Conservation (phyloP, 1,284 basidiomycete species). For the Rhizopogon parksii region DNA sequence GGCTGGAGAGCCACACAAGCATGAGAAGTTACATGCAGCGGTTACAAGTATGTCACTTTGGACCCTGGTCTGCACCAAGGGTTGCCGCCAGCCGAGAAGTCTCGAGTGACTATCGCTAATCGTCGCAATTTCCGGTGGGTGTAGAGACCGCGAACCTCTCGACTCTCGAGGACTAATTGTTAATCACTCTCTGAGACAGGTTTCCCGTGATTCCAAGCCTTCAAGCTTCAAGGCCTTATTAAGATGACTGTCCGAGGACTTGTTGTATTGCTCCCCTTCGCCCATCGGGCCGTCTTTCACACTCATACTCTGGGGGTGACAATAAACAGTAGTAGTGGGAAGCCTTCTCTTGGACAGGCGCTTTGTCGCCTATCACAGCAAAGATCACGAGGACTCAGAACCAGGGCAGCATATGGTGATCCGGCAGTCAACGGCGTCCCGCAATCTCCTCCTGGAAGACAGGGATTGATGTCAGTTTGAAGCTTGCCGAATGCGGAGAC, state of each 20-base stretch:
- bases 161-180: neutral
- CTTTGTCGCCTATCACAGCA: neutral
- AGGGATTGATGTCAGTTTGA: neutral
- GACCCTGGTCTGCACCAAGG: neutral
- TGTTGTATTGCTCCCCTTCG: neutral
- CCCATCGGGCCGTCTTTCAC: neutral
- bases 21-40: neutral
- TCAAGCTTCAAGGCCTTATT: too few species aligned
- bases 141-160: neutral
- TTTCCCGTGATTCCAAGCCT: neutral
- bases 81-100: neutral
- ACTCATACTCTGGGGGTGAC: neutral
- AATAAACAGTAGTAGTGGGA: neutral
- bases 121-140: neutral
- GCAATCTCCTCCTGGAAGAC: neutral
- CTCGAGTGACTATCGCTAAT: neutral
- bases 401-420: neutral
- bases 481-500: constrained; percentile 1
- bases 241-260: neutral
- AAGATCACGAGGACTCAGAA: neutral
- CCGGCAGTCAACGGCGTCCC: neutral
- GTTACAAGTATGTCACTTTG: neutral
- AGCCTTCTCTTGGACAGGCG: neutral
- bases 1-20: neutral
- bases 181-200: neutral